Percentiles rank a stretch among this genome's conserved stretches.
Evolutionary conservation across 2,329 filamentous ascomycete species (phyloP).

Genomic region (Ilyonectria sp.): DNA sequence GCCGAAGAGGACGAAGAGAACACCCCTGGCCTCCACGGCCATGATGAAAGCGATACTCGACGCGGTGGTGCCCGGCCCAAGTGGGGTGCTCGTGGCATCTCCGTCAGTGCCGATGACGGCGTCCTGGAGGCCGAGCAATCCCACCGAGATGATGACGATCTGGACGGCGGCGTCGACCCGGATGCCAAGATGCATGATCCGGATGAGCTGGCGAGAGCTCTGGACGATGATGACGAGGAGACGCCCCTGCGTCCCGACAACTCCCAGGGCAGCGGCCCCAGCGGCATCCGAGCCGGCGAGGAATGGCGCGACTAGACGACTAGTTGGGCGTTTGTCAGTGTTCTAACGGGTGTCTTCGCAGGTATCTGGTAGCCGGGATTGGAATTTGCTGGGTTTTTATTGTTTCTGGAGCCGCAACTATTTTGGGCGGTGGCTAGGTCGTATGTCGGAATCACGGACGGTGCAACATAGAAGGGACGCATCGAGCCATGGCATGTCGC

Average conservation of each 20-base stretch:
- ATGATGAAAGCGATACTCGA: slow-evolving; percentile 50
- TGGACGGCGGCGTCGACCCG: slow-evolving; percentile 66
- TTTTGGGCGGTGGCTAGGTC: slow-evolving; percentile 3
- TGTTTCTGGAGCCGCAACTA: slow-evolving; percentile 27
- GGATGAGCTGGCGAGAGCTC: slow-evolving; percentile 73
- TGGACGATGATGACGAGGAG: slow-evolving; percentile 69
- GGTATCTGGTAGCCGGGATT: slow-evolving; percentile 20
- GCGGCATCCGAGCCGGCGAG: slow-evolving; percentile 61
- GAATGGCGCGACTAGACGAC: slow-evolving; percentile 60
- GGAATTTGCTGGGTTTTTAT: slow-evolving; percentile 19
- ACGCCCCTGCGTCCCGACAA: slow-evolving; percentile 52
- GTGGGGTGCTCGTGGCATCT: slow-evolving; percentile 77
- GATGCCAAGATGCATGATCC: slow-evolving; percentile 78
- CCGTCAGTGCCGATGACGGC: slow-evolving; percentile 76
- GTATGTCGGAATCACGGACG: slow-evolving; percentile 24
- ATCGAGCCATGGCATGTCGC: slow-evolving; percentile 8
- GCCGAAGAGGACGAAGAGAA: slow-evolving; percentile 75
- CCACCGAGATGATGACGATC: slow-evolving; percentile 61
- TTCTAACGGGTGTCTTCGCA: slow-evolving; percentile 21
- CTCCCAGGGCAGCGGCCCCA: slow-evolving; percentile 49
- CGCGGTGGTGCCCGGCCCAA: slow-evolving; percentile 61
- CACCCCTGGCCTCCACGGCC: slow-evolving; percentile 62
- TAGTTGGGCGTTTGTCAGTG: slow-evolving; percentile 9
- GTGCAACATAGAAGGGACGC: slow-evolving; percentile 23
- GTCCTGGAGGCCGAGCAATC: slow-evolving; percentile 67